Percentiles rank a stretch among this genome's conserved stretches.
phyloP scores from a whole-genome alignment of 306 rosid genomes.

The Calophaca sinica region DNA sequence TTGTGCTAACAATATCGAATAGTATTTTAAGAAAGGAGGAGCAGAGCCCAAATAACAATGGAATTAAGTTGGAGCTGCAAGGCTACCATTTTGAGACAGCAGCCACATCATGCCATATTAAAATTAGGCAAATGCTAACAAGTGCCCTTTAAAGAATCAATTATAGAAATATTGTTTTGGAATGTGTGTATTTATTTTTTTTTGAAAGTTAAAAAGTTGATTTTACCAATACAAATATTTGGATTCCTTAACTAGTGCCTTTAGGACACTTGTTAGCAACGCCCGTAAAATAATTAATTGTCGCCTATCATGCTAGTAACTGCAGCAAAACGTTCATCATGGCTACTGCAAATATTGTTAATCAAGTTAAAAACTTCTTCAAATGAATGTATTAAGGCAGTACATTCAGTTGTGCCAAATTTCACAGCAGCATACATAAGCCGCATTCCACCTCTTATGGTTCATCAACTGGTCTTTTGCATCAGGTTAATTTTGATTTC shows the following conservation, averaged over 20 bases:
- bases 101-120: background rate
- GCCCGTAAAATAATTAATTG: background rate
- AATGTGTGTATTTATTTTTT: no score
- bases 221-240: no score
- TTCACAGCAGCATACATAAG: background rate
- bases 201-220: no score
- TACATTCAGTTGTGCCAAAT: background rate
- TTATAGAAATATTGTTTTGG: no score
- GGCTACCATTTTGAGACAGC: constrained; percentile 18
- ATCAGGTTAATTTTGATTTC: background rate
- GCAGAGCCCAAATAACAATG: no score
- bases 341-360: background rate
- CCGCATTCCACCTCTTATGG: background rate
- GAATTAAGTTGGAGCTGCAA: no score
- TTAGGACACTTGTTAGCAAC: no score
- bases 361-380: background rate
- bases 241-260: no score
- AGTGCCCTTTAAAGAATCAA: no score
- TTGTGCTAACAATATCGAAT: no score
- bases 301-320: background rate
- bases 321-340: background rate
- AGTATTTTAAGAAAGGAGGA: no score
- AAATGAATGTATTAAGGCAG: background rate
- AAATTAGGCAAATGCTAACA: background rate
- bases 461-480: background rate